Conservation (phyloP, 2,329 filamentous ascomycete species). For the Cladosporium sp. region DNA sequence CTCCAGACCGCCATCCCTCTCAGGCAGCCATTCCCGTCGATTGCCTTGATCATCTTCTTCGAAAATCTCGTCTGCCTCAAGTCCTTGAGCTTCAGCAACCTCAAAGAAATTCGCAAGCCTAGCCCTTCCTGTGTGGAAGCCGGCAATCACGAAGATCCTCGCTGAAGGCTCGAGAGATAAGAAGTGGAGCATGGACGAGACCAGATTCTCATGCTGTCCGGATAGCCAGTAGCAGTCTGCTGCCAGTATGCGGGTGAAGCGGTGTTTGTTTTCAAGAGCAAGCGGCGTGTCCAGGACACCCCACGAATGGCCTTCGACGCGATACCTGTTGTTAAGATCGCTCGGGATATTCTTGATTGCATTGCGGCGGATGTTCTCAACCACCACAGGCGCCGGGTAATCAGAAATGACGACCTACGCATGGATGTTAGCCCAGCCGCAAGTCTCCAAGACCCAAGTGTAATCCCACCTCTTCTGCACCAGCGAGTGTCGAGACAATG, state of each 20-base stretch:
- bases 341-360: constrained; percentile 48
- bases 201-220: constrained; percentile 64
- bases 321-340: constrained; percentile 34
- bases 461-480: constrained; percentile 37
- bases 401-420: constrained; percentile 53
- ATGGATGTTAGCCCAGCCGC: neutral
- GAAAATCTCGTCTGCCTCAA: constrained; percentile 62
- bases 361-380: constrained; percentile 58
- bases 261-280: constrained; percentile 32
- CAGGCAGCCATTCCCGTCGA: constrained; percentile 56
- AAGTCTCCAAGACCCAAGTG: constrained; percentile 10
- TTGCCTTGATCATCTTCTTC: constrained; percentile 64
- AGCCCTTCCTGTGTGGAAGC: constrained; percentile 66
- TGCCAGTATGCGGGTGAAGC: constrained; percentile 61
- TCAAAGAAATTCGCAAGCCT: constrained; percentile 66
- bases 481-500: constrained; percentile 43
- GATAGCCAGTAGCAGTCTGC: constrained; percentile 76
- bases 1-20: constrained; percentile 56
- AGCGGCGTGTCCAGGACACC: constrained; percentile 49
- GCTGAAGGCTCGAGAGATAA: constrained; percentile 44
- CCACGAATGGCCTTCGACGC: constrained; percentile 62
- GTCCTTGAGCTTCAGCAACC: constrained; percentile 45
- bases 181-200: constrained; percentile 60
- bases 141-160: constrained; percentile 62
- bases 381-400: constrained; percentile 60